Evolutionary conservation across 2,329 filamentous ascomycete species (phyloP).

Genomic region (Rachicladosporium sp.): DNA sequence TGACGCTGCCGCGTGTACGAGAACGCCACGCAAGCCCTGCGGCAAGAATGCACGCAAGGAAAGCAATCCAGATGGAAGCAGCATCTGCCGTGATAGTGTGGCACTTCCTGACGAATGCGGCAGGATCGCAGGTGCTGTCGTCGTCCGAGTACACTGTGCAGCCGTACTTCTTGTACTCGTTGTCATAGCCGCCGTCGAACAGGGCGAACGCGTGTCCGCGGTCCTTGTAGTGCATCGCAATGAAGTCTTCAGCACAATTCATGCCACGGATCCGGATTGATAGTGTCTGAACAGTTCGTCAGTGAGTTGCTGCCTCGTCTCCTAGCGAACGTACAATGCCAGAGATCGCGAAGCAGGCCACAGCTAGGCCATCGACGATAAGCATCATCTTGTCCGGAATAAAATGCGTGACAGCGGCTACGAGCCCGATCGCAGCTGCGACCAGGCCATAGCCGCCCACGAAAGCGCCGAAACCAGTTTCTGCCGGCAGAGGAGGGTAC

Average conservation of each 20-base stretch:
- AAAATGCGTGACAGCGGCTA: slow-evolving; percentile 10
- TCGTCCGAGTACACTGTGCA: background rate
- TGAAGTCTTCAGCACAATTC: slow-evolving; percentile 6
- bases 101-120: slow-evolving; percentile 9
- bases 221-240: background rate
- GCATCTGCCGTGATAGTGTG: slow-evolving; percentile 11
- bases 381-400: slow-evolving; percentile 12
- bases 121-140: background rate
- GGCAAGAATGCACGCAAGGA: slow-evolving; percentile 7
- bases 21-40: too few species aligned
- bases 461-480: slow-evolving; percentile 14
- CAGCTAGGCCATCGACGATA: slow-evolving; percentile 12
- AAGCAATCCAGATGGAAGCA: slow-evolving; percentile 15
- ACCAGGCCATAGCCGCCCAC: slow-evolving; percentile 15
- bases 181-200: slow-evolving; percentile 12
- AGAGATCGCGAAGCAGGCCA: slow-evolving; percentile 14
- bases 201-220: slow-evolving; percentile 7
- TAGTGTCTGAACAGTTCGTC: slow-evolving; percentile 7
- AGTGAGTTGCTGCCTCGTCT: background rate
- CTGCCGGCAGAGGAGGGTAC: slow-evolving; percentile 10
- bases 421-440: slow-evolving; percentile 12
- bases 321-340: slow-evolving; percentile 21
- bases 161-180: too few species aligned
- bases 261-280: slow-evolving; percentile 11
- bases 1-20: too few species aligned